These are phyloP conservation scores for Cladorrhinum sp. DNA, from an alignment of 2,329 filamentous ascomycete species.

Conservation along the genomic window DNA sequence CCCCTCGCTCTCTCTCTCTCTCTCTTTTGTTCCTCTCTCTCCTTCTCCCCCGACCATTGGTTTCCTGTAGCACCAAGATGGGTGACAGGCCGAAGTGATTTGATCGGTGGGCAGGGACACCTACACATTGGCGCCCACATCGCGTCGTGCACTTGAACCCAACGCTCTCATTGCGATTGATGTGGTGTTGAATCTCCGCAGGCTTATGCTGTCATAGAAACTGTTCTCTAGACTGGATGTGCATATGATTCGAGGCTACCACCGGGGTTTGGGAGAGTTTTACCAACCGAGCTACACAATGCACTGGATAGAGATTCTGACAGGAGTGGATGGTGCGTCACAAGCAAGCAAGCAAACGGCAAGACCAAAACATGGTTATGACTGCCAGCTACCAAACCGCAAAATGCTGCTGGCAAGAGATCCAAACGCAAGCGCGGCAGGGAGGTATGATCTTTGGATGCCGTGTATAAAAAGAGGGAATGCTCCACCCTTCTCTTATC, in stretches of 20 bases:
- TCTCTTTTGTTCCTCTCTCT: too few species aligned
- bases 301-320: neutral
- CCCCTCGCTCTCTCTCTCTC: too few species aligned
- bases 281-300: neutral
- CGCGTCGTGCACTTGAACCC: too few species aligned
- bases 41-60: too few species aligned
- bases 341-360: neutral
- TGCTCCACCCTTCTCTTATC: neutral
- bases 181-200: too few species aligned
- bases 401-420: neutral
- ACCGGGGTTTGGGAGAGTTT: neutral
- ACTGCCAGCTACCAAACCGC: neutral
- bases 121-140: too few species aligned
- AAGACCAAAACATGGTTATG: neutral
- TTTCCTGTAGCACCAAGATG: too few species aligned
- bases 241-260: too few species aligned
- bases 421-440: neutral
- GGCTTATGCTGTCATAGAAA: too few species aligned
- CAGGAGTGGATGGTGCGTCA: neutral
- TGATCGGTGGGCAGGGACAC: neutral
- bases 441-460: neutral
- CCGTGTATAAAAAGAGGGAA: conserved; percentile 3
- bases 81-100: neutral
- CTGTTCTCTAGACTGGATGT: neutral
- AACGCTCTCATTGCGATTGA: too few species aligned